phyloP scores from a whole-genome alignment of 306 rosid genomes.

The Trifolium repens region DNA sequence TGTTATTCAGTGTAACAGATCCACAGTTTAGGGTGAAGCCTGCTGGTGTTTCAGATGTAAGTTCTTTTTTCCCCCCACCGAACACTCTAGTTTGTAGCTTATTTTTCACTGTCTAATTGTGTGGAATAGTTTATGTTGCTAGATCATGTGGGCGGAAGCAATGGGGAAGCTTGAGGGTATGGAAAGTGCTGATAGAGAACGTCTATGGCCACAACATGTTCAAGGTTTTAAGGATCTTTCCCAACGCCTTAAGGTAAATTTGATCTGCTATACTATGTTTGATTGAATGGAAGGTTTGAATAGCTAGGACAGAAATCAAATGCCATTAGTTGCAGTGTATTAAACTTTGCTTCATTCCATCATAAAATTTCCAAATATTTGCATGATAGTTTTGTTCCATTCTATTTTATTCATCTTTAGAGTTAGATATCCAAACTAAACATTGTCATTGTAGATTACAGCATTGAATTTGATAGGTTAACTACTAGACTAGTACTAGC shows the following conservation, averaged over 20 bases:
- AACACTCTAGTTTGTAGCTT: neutral
- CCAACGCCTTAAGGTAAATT: constrained; percentile 78
- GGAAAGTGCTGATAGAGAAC: constrained; percentile 89
- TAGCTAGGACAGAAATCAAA: neutral
- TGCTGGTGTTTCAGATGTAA: constrained; percentile 94
- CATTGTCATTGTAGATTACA: neutral
- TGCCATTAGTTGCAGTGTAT: neutral
- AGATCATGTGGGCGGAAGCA: constrained; percentile 99
- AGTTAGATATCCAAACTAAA: constrained; percentile 4
- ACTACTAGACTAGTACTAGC: neutral
- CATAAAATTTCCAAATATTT: neutral
- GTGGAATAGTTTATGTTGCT: constrained; percentile 69
- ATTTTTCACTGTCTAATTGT: constrained; percentile 49
- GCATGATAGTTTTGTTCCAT: neutral
- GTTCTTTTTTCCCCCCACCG: constrained; percentile 41
- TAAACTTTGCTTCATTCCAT: constrained; percentile 1
- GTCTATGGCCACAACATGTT: constrained; percentile 94
- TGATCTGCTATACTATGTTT: constrained; percentile 16
- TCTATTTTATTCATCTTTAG: neutral
- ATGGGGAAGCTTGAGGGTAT: constrained; percentile 96
- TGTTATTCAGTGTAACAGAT: constrained; percentile 88
- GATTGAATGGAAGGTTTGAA: neutral
- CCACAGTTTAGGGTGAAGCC: constrained; percentile 83
- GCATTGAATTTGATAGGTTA: neutral
- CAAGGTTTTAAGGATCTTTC: constrained; percentile 96